Evolutionary conservation across 345 rosid genomes (phyloP).

Genomic region (Syzygium aqueum): DNA sequence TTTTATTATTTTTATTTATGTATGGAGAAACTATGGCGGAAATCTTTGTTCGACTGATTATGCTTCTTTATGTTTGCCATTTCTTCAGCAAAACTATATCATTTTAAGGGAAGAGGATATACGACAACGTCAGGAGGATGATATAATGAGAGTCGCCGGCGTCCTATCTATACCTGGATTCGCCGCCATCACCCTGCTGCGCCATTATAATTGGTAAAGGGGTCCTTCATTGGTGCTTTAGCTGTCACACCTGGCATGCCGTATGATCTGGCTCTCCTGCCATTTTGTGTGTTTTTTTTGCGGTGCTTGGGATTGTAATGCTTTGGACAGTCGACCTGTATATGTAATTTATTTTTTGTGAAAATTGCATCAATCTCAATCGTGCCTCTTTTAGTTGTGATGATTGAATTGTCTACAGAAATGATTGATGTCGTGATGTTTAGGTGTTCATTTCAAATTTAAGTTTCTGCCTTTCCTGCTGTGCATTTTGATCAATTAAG

Average conservation of each 20-base stretch:
- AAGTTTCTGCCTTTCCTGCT: slow-evolving; percentile 1
- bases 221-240: not conserved
- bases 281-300: not conserved
- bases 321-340: not conserved
- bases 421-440: not conserved
- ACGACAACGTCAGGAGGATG: slow-evolving; percentile 53
- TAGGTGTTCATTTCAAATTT: not conserved
- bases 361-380: not conserved
- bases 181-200: slow-evolving; percentile 61
- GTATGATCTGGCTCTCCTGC: not conserved
- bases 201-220: slow-evolving; percentile 66
- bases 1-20: not conserved
- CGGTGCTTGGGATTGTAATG: not conserved
- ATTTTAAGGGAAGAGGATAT: slow-evolving; percentile 73
- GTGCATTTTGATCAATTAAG: not conserved
- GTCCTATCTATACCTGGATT: slow-evolving; percentile 69
- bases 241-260: not conserved
- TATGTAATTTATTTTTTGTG: not conserved
- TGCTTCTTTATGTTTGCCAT: not conserved
- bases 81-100: slow-evolving; percentile 54
- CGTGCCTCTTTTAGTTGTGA: not conserved
- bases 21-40: not conserved
- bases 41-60: not conserved
- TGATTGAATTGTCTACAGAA: not conserved
- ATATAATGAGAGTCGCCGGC: slow-evolving; percentile 52